phyloP scores from a whole-genome alignment of 2,329 filamentous ascomycete genomes.

The Waltergamsia citrina region DNA sequence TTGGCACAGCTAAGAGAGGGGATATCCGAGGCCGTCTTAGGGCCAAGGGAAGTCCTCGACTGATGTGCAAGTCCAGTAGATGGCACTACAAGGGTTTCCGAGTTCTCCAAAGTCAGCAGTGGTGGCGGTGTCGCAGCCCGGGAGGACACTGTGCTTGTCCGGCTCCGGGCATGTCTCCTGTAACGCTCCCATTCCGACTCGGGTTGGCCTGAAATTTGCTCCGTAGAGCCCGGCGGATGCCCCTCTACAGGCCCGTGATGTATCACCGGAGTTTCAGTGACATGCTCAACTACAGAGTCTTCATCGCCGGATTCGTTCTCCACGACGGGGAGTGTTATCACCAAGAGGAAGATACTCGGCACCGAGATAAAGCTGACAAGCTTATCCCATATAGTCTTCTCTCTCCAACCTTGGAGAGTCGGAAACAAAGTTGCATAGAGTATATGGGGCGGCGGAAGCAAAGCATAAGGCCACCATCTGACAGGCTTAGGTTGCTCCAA shows the following conservation, averaged over 20 bases:
- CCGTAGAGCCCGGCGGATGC: constrained; percentile 10
- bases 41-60: not conserved
- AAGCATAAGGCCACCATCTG: constrained; percentile 72
- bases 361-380: constrained; percentile 72
- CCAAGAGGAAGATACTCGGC: constrained; percentile 84
- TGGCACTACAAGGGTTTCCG: constrained; percentile 9
- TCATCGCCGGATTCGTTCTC: constrained; percentile 55
- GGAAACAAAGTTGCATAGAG: constrained; percentile 74
- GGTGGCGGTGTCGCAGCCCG: not conserved
- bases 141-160: constrained; percentile 12
- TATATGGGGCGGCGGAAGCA: constrained; percentile 63
- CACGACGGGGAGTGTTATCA: constrained; percentile 84
- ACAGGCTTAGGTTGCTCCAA: constrained; percentile 36
- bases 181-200: constrained; percentile 54
- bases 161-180: constrained; percentile 31
- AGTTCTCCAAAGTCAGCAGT: constrained; percentile 11
- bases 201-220: too few species aligned
- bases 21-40: constrained; percentile 19
- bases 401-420: constrained; percentile 70
- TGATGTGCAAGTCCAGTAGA: constrained; percentile 6
- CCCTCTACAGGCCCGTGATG: not conserved
- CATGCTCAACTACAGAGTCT: constrained; percentile 13
- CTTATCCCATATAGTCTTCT: constrained; percentile 80
- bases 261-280: constrained; percentile 8
- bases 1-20: constrained; percentile 20